Evolutionary conservation across 1,284 basidiomycete genomes (phyloP), one percentile per base, ranked within the genome.

Genomic region (Heimioporus punctisporus): DNA sequence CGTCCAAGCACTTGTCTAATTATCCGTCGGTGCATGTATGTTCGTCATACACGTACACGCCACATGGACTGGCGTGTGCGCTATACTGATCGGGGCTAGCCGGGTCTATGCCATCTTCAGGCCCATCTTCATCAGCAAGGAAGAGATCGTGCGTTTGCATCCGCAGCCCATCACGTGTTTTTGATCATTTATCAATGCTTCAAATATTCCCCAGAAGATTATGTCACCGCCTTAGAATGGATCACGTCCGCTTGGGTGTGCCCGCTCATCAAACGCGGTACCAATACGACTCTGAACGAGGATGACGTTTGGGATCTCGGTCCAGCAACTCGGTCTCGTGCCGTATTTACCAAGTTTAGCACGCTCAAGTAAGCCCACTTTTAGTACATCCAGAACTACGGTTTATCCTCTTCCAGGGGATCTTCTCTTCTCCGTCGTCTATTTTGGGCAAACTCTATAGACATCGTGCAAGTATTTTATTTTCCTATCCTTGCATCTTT

Each of bases 201-300:
- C 59, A 64, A 74, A 41, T 61, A 81, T 60, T 72, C 76, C 7
- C 82, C 81, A 2, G 89, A 92, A 64, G 90, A 91, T 63, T 79
- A 81, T 51, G 83, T 84, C 27, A 80, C 81, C 1, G 74, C 90
- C 11, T 80, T 79, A 71, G 77, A 82, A n/a, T 89, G 88, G 84
- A 62, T 84, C n/a, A 83, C 83, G 1, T 91, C 90, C 67, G 69
- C 69, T 27, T 91, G 90, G 90, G 72, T 90, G 55, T 74, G 77
- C 55, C 77, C 80, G 0, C 74, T 90, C 44, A 79, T 90, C 64
- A 64, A 65, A 41, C 61, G 77, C 45, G 86, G 85, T 17, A 78
- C 76, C 6, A 60, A 65, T 40, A 72, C 70, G n/a, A 82, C 81
- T 26, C 68, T 89, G 46, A 74, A 81, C 42, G 81, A 84, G 48